Percentiles rank a stretch among this genome's conserved stretches.
Conservation (phyloP, 148 eudicot genomes). For the Diospyros kaki region DNA sequence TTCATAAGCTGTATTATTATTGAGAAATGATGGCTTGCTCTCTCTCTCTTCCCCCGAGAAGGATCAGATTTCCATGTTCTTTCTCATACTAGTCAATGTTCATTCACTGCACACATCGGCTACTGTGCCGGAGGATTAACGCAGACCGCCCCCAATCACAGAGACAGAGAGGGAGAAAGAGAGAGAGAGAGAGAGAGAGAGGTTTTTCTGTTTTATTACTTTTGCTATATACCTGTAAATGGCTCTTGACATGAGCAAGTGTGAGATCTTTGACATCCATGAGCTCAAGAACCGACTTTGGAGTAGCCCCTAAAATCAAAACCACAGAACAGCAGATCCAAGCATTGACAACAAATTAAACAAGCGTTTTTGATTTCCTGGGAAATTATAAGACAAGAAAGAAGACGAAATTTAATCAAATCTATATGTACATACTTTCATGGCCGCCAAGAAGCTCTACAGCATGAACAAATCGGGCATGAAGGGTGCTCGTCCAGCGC, state of each 20-base stretch:
- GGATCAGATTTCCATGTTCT: slow-evolving; percentile 12
- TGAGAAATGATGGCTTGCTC: slow-evolving; percentile 36
- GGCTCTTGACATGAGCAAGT: slow-evolving; percentile 62
- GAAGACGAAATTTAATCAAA: neutral
- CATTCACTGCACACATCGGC: slow-evolving; percentile 33
- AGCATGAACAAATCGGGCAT: slow-evolving; percentile 50
- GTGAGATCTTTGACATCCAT: slow-evolving; percentile 69
- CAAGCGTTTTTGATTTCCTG: neutral
- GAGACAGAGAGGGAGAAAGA: slow-evolving; percentile 18
- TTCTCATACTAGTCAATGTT: slow-evolving; percentile 14
- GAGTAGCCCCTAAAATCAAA: slow-evolving; percentile 45
- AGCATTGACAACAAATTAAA: neutral
- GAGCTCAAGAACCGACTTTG: slow-evolving; percentile 58
- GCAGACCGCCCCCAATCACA: slow-evolving; percentile 18
- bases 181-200: slow-evolving; percentile 1
- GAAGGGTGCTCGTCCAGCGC: slow-evolving; percentile 58
- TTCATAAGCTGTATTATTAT: slow-evolving; percentile 38
- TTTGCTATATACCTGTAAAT: slow-evolving; percentile 42
- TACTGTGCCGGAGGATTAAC: slow-evolving; percentile 44
- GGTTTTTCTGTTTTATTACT: neutral
- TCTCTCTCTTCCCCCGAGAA: slow-evolving; percentile 1
- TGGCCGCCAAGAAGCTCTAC: slow-evolving; percentile 66
- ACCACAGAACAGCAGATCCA: neutral
- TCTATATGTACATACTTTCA: slow-evolving; percentile 32
- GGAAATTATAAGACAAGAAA: neutral